These are phyloP conservation scores for Grosmannia serpens DNA, from an alignment of 2,329 filamentous ascomycete genomes.

Conservation along the genomic window DNA sequence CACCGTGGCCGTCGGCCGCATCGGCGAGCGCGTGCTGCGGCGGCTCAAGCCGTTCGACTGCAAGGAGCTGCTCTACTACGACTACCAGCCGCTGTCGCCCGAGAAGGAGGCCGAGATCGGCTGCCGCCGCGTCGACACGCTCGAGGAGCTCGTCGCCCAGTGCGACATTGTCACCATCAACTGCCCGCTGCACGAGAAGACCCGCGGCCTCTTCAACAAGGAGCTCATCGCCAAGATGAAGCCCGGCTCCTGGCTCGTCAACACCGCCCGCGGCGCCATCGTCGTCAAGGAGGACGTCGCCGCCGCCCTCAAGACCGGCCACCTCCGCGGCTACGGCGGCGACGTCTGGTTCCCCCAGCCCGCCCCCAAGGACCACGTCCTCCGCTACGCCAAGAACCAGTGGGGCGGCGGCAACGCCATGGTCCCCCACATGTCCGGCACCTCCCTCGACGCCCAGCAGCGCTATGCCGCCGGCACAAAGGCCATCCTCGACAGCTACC, in stretches of 20 bases:
- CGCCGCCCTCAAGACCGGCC: slow-evolving; percentile 79
- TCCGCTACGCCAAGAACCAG: slow-evolving; percentile 86
- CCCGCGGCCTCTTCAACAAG: slow-evolving; percentile 94
- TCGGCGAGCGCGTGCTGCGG: slow-evolving; percentile 94
- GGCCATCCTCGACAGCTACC: slow-evolving; percentile 84
- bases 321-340: slow-evolving; percentile 80
- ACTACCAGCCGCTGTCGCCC: slow-evolving; percentile 86
- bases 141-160: slow-evolving; percentile 89
- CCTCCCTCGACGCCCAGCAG: slow-evolving; percentile 94
- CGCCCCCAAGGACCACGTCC: slow-evolving; percentile 81
- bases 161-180: slow-evolving; percentile 99
- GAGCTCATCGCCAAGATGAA: slow-evolving; percentile 97
- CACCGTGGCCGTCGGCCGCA: slow-evolving; percentile 93
- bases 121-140: slow-evolving; percentile 72
- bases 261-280: slow-evolving; percentile 97
- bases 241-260: slow-evolving; percentile 92
- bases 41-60: slow-evolving; percentile 96
- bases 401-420: slow-evolving; percentile 97
- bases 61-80: slow-evolving; percentile 98
- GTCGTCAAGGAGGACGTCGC: slow-evolving; percentile 99
- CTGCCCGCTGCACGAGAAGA: slow-evolving; percentile 98
- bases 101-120: slow-evolving; percentile 94
- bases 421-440: slow-evolving; percentile 98
- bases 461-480: slow-evolving; percentile 82
- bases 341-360: slow-evolving; percentile 98